Conservation (phyloP, 1,284 basidiomycete genomes). For the Melanopsichium pennsylvanicum region DNA sequence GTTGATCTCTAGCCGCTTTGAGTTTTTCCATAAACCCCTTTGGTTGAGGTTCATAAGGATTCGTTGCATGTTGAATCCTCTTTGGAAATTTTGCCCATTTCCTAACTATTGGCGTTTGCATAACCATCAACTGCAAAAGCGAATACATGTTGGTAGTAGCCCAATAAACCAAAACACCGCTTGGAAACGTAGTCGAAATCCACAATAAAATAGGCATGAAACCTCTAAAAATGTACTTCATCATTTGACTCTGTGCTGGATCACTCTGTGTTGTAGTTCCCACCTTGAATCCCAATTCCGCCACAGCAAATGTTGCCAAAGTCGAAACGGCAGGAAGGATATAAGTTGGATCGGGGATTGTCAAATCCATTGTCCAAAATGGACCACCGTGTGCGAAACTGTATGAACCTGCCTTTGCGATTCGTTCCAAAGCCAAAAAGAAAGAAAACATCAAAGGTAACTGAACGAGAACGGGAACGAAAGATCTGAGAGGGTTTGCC, state of each 20-base stretch:
- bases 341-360: slow-evolving; percentile 79
- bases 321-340: slow-evolving; percentile 77
- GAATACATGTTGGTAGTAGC: slow-evolving; percentile 69
- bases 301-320: slow-evolving; percentile 75
- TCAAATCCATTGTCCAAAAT: slow-evolving; percentile 79
- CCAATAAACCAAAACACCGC: slow-evolving; percentile 76
- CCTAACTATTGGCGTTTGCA: slow-evolving; percentile 47
- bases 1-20: slow-evolving; percentile 13
- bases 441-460: slow-evolving; percentile 81
- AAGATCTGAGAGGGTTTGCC: slow-evolving; percentile 73
- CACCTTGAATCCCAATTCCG: slow-evolving; percentile 73
- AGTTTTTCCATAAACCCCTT: slow-evolving; percentile 42
- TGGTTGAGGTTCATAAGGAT: slow-evolving; percentile 33
- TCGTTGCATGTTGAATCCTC: slow-evolving; percentile 39
- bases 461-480: slow-evolving; percentile 75
- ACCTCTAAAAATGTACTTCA: slow-evolving; percentile 77
- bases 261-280: slow-evolving; percentile 61
- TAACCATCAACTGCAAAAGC: slow-evolving; percentile 68
- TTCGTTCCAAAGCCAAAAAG: slow-evolving; percentile 81
- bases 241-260: slow-evolving; percentile 70
- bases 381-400: slow-evolving; percentile 82
- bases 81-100: slow-evolving; percentile 45
- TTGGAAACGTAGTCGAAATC: slow-evolving; percentile 70
- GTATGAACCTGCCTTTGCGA: slow-evolving; percentile 77
- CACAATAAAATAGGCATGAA: slow-evolving; percentile 72